Evolutionary conservation across 139 green algal genomes (phyloP), one percentile per base, ranked within the genome.

Genomic region (Gonium pectorale): DNA sequence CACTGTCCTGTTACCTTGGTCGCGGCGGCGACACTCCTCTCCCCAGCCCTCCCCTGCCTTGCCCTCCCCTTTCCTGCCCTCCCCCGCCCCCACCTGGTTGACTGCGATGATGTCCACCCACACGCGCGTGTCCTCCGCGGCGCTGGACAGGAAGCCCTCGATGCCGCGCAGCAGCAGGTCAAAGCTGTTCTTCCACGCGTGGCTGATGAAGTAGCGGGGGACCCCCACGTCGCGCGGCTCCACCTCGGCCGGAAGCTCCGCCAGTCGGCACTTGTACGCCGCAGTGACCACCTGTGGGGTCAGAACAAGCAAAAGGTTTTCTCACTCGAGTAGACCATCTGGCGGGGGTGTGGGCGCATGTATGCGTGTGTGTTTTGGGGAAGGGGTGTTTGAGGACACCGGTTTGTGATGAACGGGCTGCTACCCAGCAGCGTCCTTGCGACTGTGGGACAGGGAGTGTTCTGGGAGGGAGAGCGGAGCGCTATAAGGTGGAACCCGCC

Each of bases 141-240:
- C 68, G 44, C 29, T 43, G 2, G 27, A 5, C 29, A 77, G 68
- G 43, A 77, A 77, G 2, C 6, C 43, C 43, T 62, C 43, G 27
- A 77, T n/a, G 6, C 3, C 27, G 15, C 29, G 3, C 43, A 77
- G 43, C 43, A 77, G 68, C 68, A 77, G 43, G 3, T 60, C 68
- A 15, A 77, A 77, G 29, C 67, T 17, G 40, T 54, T 74, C 40
- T 74, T 74, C 43, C 35, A 56, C 17, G 21, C 56, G 24, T 21
- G n/a, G 15, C 60, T 77, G 43, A 77, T 60, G 68, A 77, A 77
- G 68, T 77, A 77, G 35, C 24, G 24, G 11, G 68, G 68, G 43
- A 60, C 68, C 29, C 68, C 68, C 43, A 77, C 43, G 29, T 77
- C 68, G 43, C 41, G 43, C 6, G 68, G 43, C 8, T 8, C 68